Conservation (phyloP, 2,329 filamentous ascomycete species). For the Geosmithia flava region DNA sequence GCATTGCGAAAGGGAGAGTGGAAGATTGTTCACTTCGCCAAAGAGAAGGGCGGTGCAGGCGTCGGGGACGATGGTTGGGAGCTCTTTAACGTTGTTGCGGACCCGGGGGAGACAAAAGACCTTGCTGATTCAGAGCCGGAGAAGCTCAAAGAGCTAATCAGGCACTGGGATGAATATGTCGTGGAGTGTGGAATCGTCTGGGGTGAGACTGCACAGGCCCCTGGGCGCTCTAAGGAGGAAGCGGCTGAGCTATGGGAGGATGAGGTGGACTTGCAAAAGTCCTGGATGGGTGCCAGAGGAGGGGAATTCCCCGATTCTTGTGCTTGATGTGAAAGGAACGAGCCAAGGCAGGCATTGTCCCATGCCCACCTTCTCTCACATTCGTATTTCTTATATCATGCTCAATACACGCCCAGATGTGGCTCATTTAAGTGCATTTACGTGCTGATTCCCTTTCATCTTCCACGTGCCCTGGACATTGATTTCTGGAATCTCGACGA, state of each 20-base stretch:
- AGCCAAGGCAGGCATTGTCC: too few species aligned
- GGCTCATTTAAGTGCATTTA: too few species aligned
- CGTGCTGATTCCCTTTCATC: too few species aligned
- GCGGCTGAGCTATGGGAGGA: neutral
- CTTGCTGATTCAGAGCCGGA: conserved; percentile 25
- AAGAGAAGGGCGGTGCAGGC: conserved; percentile 16
- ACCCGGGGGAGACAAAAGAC: conserved; percentile 38
- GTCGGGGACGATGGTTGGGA: conserved; percentile 37
- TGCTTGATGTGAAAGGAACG: too few species aligned
- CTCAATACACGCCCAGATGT: too few species aligned
- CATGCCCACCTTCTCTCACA: too few species aligned
- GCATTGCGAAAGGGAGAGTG: conserved; percentile 43
- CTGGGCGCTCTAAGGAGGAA: neutral
- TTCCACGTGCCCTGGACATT: too few species aligned
- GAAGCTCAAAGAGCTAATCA: conserved; percentile 31
- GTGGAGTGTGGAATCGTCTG: conserved; percentile 3
- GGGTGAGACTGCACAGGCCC: neutral
- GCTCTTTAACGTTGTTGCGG: conserved; percentile 37
- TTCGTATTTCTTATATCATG: too few species aligned
- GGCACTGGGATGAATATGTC: conserved; percentile 41
- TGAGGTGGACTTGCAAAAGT: neutral
- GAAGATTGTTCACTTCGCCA: conserved; percentile 46
- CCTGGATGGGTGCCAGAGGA: neutral
- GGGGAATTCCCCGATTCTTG: neutral
- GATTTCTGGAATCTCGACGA: too few species aligned